These are phyloP conservation scores for Sclerotinia borealis DNA, from an alignment of 2,329 filamentous ascomycete species.

Conservation along the genomic window DNA sequence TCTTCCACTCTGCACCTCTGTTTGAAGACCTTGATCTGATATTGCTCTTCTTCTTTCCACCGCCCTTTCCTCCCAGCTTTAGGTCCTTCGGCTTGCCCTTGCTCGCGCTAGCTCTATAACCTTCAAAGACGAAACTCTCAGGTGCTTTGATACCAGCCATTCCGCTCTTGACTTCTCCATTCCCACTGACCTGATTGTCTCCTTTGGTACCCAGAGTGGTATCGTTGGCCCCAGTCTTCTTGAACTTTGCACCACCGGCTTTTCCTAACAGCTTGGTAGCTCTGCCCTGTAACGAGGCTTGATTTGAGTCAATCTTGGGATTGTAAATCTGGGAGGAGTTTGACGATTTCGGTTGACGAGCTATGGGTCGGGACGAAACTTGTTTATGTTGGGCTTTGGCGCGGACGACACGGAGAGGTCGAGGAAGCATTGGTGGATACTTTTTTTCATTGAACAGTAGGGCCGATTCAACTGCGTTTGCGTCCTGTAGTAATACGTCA, in stretches of 20 bases:
- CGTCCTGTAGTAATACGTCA: slow-evolving; percentile 47
- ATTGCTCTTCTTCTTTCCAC: slow-evolving; percentile 43
- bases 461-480: slow-evolving; percentile 84
- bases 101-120: slow-evolving; percentile 63
- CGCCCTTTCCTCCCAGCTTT: slow-evolving; percentile 53
- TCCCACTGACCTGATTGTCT: slow-evolving; percentile 8
- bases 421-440: slow-evolving; percentile 89
- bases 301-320: slow-evolving; percentile 63
- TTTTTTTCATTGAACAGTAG: slow-evolving; percentile 84
- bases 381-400: slow-evolving; percentile 47
- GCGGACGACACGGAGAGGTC: slow-evolving; percentile 76
- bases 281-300: slow-evolving; percentile 67
- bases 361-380: slow-evolving; percentile 24
- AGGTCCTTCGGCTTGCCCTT: slow-evolving; percentile 58
- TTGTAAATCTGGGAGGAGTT: slow-evolving; percentile 45
- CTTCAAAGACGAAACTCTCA: slow-evolving; percentile 74
- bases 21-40: slow-evolving; percentile 34
- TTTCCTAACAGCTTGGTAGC: slow-evolving; percentile 68
- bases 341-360: slow-evolving; percentile 35
- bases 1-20: slow-evolving; percentile 35
- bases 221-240: slow-evolving; percentile 29
- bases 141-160: slow-evolving; percentile 43
- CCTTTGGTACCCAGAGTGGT: slow-evolving; percentile 23
- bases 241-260: slow-evolving; percentile 47
- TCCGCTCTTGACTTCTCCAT: slow-evolving; percentile 4